These are phyloP conservation scores for Cutaneotrichosporon dermatis DNA, from an alignment of 1,284 basidiomycete species.

Conservation along the genomic window DNA sequence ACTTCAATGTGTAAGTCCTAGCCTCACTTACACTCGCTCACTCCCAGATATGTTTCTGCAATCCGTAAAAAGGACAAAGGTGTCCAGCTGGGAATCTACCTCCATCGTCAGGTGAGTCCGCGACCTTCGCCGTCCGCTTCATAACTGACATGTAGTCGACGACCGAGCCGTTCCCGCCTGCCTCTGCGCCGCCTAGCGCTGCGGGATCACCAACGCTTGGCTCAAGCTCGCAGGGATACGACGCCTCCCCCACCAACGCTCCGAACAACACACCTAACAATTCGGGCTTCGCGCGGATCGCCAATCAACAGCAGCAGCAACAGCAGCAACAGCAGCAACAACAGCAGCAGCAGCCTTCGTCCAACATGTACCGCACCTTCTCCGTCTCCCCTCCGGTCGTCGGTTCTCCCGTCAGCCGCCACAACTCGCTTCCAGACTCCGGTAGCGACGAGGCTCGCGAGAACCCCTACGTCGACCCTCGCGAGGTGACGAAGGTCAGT, in stretches of 20 bases:
- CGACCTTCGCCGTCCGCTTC: no score
- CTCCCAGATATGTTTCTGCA: constrained; percentile 72
- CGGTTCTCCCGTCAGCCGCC: constrained; percentile 8
- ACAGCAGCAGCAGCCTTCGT: not conserved
- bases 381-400: constrained; percentile 12
- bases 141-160: constrained; percentile 36
- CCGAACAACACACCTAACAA: not conserved
- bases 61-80: constrained; percentile 63
- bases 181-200: constrained; percentile 5
- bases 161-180: constrained; percentile 51
- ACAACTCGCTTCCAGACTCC: constrained; percentile 10
- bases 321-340: not conserved
- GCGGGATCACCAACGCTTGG: not conserved
- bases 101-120: constrained; percentile 64
- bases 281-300: constrained; percentile 3
- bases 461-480: constrained; percentile 46
- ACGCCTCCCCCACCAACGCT: not conserved
- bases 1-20: constrained; percentile 51
- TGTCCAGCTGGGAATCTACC: constrained; percentile 80
- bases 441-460: constrained; percentile 14
- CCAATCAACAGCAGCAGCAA: not conserved
- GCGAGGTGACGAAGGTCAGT: constrained; percentile 45
- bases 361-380: constrained; percentile 17
- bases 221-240: not conserved
- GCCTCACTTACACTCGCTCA: constrained; percentile 52